Conservation (phyloP, 1,284 basidiomycete species). For the Leccinum pachyderme region DNA sequence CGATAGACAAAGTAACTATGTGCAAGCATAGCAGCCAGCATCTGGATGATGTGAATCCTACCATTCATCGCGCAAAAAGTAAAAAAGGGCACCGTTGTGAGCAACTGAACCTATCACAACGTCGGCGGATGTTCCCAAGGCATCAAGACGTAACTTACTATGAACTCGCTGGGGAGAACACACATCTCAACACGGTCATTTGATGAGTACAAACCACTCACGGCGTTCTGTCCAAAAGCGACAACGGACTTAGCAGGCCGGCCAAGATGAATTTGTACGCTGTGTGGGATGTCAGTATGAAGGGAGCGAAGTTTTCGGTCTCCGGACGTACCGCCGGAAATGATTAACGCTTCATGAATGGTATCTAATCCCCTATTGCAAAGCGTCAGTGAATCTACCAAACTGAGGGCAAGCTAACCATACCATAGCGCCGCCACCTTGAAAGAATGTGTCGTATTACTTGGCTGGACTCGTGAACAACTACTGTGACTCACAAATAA, state of each 20-base stretch:
- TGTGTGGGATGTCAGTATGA: not conserved
- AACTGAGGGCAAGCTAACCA: not conserved
- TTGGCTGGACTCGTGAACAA: not conserved
- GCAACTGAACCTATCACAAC: slow-evolving; percentile 7
- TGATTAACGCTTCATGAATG: slow-evolving; percentile 1
- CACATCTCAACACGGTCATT: not conserved
- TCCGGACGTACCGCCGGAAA: slow-evolving; percentile 8
- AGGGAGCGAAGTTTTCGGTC: not conserved
- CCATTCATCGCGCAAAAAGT: not conserved
- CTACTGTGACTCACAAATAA: slow-evolving; percentile 8
- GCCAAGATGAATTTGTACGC: slow-evolving; percentile 16
- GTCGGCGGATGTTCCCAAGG: not conserved
- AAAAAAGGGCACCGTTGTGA: slow-evolving; percentile 1
- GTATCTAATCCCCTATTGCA: slow-evolving; percentile 8
- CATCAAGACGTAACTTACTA: slow-evolving; percentile 6
- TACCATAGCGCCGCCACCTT: slow-evolving; percentile 15
- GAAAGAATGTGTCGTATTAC: not conserved
- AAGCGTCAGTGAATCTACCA: not conserved
- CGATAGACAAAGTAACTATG: slow-evolving; percentile 17
- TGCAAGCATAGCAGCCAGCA: not conserved
- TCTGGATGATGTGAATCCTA: slow-evolving; percentile 4
- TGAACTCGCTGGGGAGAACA: slow-evolving; percentile 13
- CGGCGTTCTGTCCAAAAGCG: not conserved
- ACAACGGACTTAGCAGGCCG: not conserved
- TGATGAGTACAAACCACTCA: slow-evolving; percentile 1